Base-by-base conservation (phyloP, 176 grass and related monocot genomes). In the Stipa capillata region DNA sequence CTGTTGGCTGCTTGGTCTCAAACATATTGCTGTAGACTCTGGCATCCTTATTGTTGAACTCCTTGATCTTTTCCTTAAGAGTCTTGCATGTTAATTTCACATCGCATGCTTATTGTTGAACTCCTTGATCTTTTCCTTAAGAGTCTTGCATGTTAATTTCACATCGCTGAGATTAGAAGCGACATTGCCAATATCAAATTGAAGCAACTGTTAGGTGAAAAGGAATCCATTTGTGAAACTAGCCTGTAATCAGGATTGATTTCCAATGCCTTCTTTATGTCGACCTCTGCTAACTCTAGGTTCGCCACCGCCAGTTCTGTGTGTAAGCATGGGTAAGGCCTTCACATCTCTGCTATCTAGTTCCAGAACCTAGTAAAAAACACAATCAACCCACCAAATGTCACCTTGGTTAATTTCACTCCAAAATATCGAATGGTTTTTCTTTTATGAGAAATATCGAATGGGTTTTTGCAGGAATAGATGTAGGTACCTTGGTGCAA, bases 11-110 rank as follows among this genome's bases (percentile, higher is more conserved):
- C 69, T 93, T 97, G 48, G 88, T 97, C 12, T 91, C 75, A 25
- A 97, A 93, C 86, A 97, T 97, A 34, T 93, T 93, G 62, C 94
- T 92, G 74, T 97, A 97, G 87, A 97, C 93, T 69, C 93, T 87
- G 39, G 94, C 91, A 41, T 97, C 94, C 83, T 85, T 85, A 63
- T 91, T 93, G 84, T 97, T 97, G 78, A 78, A 83, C 56, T 97
- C 94, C 88, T 89, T 93, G 73, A 93, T 73, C 75, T 91, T 97
- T 42, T 97, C 94, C 81, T 97, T 97, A 50, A 97, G 81, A 10
- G 59, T 86, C 59, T 91, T 97, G 61, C 89, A 97, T 55, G 88
- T 91, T 56, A 86, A 60, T 65, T 97, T 97, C 73, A n/a, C n/a
- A n/a, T n/a, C n/a, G 94, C 91, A 41, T 97, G 91, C 83, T 85